A percentile compares a stretch with the other conserved stretches of the same genome.
Evolutionary conservation across 2,329 filamentous ascomycete species (phyloP).

Genomic region (Blastomyces emzantsi): DNA sequence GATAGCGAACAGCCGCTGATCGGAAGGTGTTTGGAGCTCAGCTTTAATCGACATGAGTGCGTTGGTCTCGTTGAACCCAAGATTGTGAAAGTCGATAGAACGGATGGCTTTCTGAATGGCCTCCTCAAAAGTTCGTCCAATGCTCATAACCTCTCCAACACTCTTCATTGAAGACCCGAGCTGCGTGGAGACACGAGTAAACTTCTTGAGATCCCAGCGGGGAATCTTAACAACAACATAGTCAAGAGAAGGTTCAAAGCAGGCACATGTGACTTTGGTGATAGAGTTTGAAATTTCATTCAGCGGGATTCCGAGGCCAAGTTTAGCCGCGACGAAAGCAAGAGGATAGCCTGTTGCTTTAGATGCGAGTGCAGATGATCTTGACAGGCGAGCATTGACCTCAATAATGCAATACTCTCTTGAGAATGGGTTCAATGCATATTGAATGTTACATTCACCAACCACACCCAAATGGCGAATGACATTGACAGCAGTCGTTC

Average conservation of each 20-base stretch:
- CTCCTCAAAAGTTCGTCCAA: constrained; percentile 93
- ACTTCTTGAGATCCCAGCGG: constrained; percentile 98
- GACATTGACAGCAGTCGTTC: constrained; percentile 92
- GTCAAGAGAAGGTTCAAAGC: constrained; percentile 96
- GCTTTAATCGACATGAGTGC: constrained; percentile 93
- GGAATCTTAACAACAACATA: constrained; percentile 99
- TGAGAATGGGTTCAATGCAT: constrained; percentile 90
- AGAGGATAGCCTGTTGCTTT: constrained; percentile 96
- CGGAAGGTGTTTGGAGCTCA: constrained; percentile 92
- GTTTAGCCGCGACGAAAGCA: constrained; percentile 93
- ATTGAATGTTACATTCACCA: constrained; percentile 98
- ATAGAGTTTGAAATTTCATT: constrained; percentile 97
- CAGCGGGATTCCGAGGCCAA: constrained; percentile 86
- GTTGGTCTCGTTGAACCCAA: constrained; percentile 86
- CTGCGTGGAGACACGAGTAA: constrained; percentile 89
- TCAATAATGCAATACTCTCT: constrained; percentile 98
- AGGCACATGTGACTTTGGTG: constrained; percentile 90
- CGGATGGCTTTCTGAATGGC: constrained; percentile 98
- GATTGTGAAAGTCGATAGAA: constrained; percentile 87
- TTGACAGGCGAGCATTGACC: constrained; percentile 90
- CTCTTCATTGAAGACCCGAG: constrained; percentile 99
- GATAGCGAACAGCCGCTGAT: constrained; percentile 94
- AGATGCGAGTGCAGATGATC: constrained; percentile 89
- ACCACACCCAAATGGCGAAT: constrained; percentile 96
- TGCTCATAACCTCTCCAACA: constrained; percentile 98